phyloP scores from a whole-genome alignment of 805 yeast species.

The Saccharomycopsis sp. region DNA sequence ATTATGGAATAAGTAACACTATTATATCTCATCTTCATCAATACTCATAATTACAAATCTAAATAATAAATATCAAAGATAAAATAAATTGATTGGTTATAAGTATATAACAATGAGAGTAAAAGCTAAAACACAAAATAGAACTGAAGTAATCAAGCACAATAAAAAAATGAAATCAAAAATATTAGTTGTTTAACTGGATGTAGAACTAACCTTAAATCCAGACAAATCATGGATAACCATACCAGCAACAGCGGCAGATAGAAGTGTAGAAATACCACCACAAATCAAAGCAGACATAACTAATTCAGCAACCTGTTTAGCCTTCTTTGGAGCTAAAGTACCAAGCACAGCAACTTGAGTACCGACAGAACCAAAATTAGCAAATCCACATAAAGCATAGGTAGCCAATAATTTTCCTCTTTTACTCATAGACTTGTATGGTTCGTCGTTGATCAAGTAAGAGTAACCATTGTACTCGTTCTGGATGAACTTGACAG shows the following conservation, averaged over 20 bases:
- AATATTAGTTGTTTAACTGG: too few species aligned
- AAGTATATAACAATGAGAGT: too few species aligned
- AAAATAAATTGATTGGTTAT: too few species aligned
- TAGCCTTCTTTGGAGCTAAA: slow-evolving; percentile 44
- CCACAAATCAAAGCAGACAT: slow-evolving; percentile 47
- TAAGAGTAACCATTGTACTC: slow-evolving; percentile 50
- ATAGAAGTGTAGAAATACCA: slow-evolving; percentile 44
- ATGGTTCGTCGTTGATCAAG: slow-evolving; percentile 38
- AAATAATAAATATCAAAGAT: too few species aligned
- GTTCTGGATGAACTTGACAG: slow-evolving; percentile 53
- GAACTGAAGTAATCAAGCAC: neutral
- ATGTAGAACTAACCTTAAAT: slow-evolving; percentile 15
- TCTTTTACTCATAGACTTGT: slow-evolving; percentile 42
- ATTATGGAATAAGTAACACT: too few species aligned
- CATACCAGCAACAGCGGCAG: slow-evolving; percentile 61
- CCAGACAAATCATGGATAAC: slow-evolving; percentile 41
- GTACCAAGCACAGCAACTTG: slow-evolving; percentile 54
- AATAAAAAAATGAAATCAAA: too few species aligned
- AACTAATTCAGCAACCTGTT: slow-evolving; percentile 41
- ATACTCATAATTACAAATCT: too few species aligned
- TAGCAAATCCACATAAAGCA: slow-evolving; percentile 58
- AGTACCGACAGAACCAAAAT: slow-evolving; percentile 56
- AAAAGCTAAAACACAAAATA: neutral
- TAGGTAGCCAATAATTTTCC: slow-evolving; percentile 52
- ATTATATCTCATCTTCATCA: too few species aligned